Percentiles rank a stretch among this genome's conserved stretches.
phyloP scores from a whole-genome alignment of 2,329 filamentous ascomycete genomes.

The Pseudocercospora eumusae region DNA sequence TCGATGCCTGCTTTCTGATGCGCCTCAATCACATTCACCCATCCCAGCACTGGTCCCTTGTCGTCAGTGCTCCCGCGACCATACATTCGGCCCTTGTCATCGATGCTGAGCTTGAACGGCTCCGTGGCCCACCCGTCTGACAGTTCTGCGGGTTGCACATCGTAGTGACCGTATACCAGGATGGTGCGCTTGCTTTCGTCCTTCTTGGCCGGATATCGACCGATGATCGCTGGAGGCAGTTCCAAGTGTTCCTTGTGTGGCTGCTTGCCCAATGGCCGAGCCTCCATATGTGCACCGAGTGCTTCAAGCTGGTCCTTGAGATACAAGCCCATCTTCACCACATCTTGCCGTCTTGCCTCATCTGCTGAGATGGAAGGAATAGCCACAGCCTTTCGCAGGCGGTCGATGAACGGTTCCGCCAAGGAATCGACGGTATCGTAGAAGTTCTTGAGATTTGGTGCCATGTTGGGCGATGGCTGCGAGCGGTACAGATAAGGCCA shows the following conservation, averaged over 20 bases:
- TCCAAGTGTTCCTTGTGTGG: constrained; percentile 87
- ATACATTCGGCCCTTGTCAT: constrained; percentile 92
- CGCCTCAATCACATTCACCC: constrained; percentile 96
- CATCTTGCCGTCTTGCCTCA: constrained; percentile 82
- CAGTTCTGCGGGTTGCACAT: constrained; percentile 92
- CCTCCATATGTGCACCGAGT: constrained; percentile 84
- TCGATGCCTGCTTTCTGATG: constrained; percentile 94
- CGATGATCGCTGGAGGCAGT: constrained; percentile 88
- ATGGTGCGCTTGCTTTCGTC: constrained; percentile 93
- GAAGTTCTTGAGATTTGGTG: constrained; percentile 84
- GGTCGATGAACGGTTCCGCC: constrained; percentile 80
- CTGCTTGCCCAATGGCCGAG: constrained; percentile 86
- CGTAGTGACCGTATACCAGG: constrained; percentile 96
- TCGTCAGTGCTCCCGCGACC: constrained; percentile 95
- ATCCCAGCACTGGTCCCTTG: constrained; percentile 95
- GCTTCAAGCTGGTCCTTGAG: constrained; percentile 78
- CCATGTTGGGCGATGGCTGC: constrained; percentile 61
- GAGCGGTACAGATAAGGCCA: constrained; percentile 52
- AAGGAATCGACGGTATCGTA: constrained; percentile 88
- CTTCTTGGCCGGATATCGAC: constrained; percentile 73
- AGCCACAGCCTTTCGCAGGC: constrained; percentile 86
- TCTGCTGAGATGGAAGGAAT: constrained; percentile 96
- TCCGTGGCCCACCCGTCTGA: constrained; percentile 95
- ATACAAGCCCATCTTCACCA: constrained; percentile 93
- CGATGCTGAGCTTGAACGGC: constrained; percentile 84